These are phyloP conservation scores for Coemansia sp. DNA, from an alignment of 192 early-diverging fungal species.

Conservation along the genomic window DNA sequence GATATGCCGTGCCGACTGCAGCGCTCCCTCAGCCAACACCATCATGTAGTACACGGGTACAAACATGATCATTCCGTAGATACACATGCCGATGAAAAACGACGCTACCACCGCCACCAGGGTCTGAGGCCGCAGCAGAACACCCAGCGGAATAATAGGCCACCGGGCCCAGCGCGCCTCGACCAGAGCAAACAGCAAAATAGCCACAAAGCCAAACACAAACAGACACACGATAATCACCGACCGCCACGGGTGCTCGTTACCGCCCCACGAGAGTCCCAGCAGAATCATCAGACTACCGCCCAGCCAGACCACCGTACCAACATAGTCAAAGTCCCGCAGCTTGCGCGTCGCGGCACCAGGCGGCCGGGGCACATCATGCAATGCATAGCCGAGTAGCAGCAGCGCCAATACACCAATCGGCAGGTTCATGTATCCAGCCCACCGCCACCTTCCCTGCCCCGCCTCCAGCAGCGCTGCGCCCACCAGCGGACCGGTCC, in stretches of 20 bases:
- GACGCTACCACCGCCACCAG: conserved; percentile 26
- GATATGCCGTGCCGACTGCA: conserved; percentile 24
- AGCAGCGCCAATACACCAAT: conserved; percentile 53
- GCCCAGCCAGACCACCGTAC: conserved; percentile 51
- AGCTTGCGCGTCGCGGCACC: conserved; percentile 31
- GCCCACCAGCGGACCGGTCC: conserved; percentile 69
- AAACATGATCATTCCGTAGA: conserved; percentile 52
- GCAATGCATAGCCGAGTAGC: conserved; percentile 55
- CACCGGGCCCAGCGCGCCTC: conserved; percentile 62
- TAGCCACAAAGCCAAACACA: conserved; percentile 34
- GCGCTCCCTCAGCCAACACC: conserved; percentile 20
- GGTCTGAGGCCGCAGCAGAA: conserved; percentile 31
- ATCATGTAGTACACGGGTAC: conserved; percentile 47
- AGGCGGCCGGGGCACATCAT: conserved; percentile 51
- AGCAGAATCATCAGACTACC: conserved; percentile 54
- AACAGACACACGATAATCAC: conserved; percentile 50
- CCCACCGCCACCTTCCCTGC: conserved; percentile 59
- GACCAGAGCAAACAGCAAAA: conserved; percentile 45
- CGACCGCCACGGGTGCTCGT: conserved; percentile 54
- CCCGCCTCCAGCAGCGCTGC: conserved; percentile 60
- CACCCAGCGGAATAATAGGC: conserved; percentile 58
- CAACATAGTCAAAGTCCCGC: conserved; percentile 57
- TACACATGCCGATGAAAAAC: conserved; percentile 41
- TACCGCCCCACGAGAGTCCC: conserved; percentile 59
- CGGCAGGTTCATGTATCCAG: conserved; percentile 78